Conservation (phyloP, 805 yeast genomes). For the Priceomyces fermenticarens region DNA sequence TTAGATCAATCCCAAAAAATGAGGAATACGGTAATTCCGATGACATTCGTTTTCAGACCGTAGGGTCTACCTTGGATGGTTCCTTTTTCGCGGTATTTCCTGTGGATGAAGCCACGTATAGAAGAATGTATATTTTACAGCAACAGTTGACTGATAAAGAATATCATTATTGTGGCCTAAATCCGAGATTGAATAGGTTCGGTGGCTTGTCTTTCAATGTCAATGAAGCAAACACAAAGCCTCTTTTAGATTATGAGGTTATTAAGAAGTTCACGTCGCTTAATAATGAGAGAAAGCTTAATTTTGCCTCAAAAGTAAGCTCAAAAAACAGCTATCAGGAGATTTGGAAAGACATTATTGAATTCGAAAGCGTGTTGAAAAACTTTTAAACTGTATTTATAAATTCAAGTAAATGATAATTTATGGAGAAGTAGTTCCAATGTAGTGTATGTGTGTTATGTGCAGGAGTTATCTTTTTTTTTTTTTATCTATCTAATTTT, state of each 20-base stretch:
- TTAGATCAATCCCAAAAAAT: constrained; percentile 44
- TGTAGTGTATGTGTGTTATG: background rate
- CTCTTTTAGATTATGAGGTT: constrained; percentile 62
- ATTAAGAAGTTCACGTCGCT: constrained; percentile 52
- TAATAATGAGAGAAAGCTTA: constrained; percentile 55
- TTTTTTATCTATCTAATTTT: background rate
- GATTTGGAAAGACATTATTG: constrained; percentile 65
- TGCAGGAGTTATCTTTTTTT: no score
- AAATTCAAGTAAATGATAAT: background rate
- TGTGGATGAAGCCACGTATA: constrained; percentile 67
- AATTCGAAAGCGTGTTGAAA: constrained; percentile 44
- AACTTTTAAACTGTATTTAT: constrained; percentile 14
- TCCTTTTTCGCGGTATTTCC: constrained; percentile 73
- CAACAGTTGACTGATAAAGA: constrained; percentile 84
- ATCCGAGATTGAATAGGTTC: constrained; percentile 67
- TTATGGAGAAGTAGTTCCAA: background rate
- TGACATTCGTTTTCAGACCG: constrained; percentile 47
- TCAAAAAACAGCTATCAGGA: constrained; percentile 58
- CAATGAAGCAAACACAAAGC: constrained; percentile 47
- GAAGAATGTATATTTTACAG: constrained; percentile 80
- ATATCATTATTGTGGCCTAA: constrained; percentile 70
- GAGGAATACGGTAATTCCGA: constrained; percentile 22
- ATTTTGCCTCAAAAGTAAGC: constrained; percentile 51
- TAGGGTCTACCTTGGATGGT: constrained; percentile 81
- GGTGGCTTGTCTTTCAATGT: constrained; percentile 37